phyloP scores from a whole-genome alignment of 768 basidiomycete species.

The Kwoniella newhampshirensis region DNA sequence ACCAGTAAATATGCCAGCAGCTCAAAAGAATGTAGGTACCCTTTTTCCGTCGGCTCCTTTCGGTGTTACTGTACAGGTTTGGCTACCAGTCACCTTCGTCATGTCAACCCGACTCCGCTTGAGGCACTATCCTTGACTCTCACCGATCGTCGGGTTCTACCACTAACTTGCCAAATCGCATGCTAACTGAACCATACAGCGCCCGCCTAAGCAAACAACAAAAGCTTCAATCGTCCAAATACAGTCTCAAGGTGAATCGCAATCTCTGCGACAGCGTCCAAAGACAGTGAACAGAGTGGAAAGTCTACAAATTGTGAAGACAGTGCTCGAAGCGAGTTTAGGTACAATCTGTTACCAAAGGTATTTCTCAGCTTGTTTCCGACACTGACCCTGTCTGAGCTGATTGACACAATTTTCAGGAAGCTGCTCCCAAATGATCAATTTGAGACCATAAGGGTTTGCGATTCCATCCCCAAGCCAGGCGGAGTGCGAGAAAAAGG shows the following conservation, averaged over 20 bases:
- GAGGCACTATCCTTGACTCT: too few species aligned
- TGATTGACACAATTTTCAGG: constrained; percentile 6
- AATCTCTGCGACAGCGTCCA: background rate
- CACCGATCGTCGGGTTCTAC: too few species aligned
- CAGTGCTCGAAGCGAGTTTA: constrained; percentile 5
- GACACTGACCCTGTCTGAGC: background rate
- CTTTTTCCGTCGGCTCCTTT: too few species aligned
- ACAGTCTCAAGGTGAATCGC: background rate
- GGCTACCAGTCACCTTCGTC: too few species aligned
- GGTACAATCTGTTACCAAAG: constrained; percentile 19
- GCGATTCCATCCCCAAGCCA: too few species aligned
- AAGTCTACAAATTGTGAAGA: constrained; percentile 5
- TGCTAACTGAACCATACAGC: background rate
- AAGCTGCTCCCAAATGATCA: constrained; percentile 9
- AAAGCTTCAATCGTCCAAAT: background rate
- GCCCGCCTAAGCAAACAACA: constrained; percentile 2
- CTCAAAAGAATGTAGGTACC: too few species aligned
- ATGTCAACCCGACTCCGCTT: too few species aligned
- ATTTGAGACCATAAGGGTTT: too few species aligned
- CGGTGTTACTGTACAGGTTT: too few species aligned
- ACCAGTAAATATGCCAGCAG: too few species aligned
- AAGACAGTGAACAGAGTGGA: constrained; percentile 10
- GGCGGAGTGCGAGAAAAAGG: too few species aligned
- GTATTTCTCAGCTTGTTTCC: background rate
- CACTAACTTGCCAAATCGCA: too few species aligned